Evolutionary conservation across 2,329 filamentous ascomycete species (phyloP), one percentile per base, ranked within the genome.

Genomic region (Trichoderma guizhouense): DNA sequence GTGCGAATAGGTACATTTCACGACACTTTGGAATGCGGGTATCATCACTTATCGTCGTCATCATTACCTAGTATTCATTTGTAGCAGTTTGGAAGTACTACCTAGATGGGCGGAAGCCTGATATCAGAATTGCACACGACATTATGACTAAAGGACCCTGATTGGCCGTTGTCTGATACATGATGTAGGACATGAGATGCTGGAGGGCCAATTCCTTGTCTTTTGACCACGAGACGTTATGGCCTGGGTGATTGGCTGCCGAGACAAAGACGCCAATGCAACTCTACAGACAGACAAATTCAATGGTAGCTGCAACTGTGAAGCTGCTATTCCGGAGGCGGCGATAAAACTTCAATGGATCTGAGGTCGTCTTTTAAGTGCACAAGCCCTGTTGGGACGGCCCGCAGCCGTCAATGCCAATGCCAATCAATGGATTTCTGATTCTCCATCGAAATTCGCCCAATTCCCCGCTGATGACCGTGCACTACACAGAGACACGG

Each of bases 61-160:
- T 61, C 66, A 61, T 69, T 61, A 47, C 55, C 66, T 61, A 61
- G 34, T 69, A 60, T 69, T 69, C 66, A 69, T 51, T 69, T 69
- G 58, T 55, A 63, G 67, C 58, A 63, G 58, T 63, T 70, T 70
- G 67, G 43, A 63, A 62, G 39, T 24, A 63, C 60, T 66, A 66
- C 36, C 51, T 55, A 67, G 34, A 57, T 30, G 24, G 69, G 69
- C 53, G 47, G 9, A 71, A 58, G 51, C 69, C 69, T 71, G 69
- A 71, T 34, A 71, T 47, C 69, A 71, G 53, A 58, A 65, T 71
- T 60, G 62, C 62, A 71, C 53, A 71, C 53, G 69, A 71, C 58
- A 71, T 71, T 65, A 71, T 66, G 69, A 71, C 53, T 39, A 32
- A 66, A 21, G 24, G 55, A 6, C 34, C 36, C 39, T 32, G 65